These are phyloP conservation scores for Peniophora sp. DNA, from an alignment of 1,284 basidiomycete genomes.

Conservation along the genomic window DNA sequence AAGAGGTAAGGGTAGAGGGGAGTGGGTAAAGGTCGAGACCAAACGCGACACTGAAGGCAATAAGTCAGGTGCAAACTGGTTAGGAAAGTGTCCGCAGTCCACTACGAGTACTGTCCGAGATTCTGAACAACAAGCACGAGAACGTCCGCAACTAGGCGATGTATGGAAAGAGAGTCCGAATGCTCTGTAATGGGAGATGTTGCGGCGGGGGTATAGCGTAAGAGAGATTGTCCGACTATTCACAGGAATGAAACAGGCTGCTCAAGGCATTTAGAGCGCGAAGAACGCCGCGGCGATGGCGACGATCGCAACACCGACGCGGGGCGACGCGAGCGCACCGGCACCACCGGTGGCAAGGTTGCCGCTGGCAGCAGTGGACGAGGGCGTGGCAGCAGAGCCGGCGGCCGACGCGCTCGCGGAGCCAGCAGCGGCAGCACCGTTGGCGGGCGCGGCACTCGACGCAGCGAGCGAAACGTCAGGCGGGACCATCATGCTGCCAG, in stretches of 20 bases:
- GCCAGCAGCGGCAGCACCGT: constrained; percentile 13
- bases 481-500: constrained; percentile 49
- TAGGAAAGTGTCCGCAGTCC: constrained; percentile 5
- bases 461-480: constrained; percentile 42
- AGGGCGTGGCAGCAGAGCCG: constrained; percentile 18
- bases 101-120: too few relatives aligned
- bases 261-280: constrained; percentile 34
- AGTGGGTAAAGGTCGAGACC: constrained; percentile 6
- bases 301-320: constrained; percentile 38
- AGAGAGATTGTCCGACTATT: too few relatives aligned
- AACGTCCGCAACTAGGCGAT: too few relatives aligned
- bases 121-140: too few relatives aligned
- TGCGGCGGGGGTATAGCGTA: too few relatives aligned
- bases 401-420: constrained; percentile 19
- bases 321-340: constrained; percentile 38
- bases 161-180: too few relatives aligned
- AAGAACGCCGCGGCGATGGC: constrained; percentile 48
- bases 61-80: constrained; percentile 3
- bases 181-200: too few relatives aligned
- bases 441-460: constrained; percentile 14
- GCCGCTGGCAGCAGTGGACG: constrained; percentile 19
- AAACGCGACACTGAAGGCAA: constrained; percentile 13
- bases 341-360: constrained; percentile 36
- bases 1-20: constrained; percentile 13
- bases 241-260: too few relatives aligned